Percentiles rank a stretch among this genome's conserved stretches.
Conservation (phyloP, 768 basidiomycete species). For the Jaapia argillacea region DNA sequence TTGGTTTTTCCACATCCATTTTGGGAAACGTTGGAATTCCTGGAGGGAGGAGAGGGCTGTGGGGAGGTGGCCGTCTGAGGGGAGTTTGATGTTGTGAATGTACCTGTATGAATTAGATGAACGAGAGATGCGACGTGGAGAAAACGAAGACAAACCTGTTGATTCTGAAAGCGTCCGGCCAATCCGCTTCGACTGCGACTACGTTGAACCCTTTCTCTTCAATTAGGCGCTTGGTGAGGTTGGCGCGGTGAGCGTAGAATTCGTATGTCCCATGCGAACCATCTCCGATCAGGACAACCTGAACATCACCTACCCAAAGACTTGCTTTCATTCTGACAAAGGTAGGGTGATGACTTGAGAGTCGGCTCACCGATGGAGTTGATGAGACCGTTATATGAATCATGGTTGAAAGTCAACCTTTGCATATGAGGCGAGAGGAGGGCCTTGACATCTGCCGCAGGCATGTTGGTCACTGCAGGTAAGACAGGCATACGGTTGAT, state of each 20-base stretch:
- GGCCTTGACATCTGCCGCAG: not conserved
- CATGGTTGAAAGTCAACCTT: not conserved
- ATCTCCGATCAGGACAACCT: conserved; percentile 20
- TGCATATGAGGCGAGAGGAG: not conserved
- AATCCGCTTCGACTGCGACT: conserved; percentile 20
- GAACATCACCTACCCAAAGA: conserved; percentile 16
- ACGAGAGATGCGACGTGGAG: no score
- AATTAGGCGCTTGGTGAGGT: conserved; percentile 18
- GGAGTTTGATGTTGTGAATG: no score
- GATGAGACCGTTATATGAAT: not conserved
- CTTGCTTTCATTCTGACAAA: no score
- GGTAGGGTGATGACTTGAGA: no score
- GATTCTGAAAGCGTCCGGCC: conserved; percentile 21
- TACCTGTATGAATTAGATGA: no score
- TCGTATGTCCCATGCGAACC: conserved; percentile 20
- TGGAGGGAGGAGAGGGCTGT: not conserved
- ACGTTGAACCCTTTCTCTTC: conserved; percentile 19
- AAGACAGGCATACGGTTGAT: no score
- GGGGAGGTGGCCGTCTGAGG: no score
- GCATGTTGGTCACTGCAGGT: no score
- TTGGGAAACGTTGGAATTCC: conserved; percentile 11
- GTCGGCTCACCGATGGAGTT: not conserved
- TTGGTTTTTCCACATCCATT: conserved; percentile 23
- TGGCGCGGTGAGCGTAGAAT: conserved; percentile 20
- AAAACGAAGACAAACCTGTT: conserved; percentile 10